A percentile compares a stretch with the other conserved stretches of the same genome.
Evolutionary conservation across 352 stramenopile species (phyloP).

Genomic region (Peronospora destructor): DNA sequence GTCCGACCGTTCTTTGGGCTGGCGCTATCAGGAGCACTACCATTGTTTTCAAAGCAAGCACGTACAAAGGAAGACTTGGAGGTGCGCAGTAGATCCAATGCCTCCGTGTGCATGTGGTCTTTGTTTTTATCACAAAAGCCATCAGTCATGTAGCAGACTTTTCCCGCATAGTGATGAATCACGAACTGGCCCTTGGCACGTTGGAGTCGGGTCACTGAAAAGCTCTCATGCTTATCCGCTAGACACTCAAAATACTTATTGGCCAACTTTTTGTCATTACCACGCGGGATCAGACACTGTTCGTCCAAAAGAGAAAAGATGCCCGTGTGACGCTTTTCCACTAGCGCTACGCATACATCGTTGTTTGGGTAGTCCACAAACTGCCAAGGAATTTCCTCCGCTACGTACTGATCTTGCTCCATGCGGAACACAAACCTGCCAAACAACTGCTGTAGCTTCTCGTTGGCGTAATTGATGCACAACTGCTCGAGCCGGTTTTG

Average conservation of each 20-base stretch:
- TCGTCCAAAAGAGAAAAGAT: constrained; percentile 83
- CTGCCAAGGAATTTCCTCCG: constrained; percentile 84
- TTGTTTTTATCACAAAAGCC: constrained; percentile 89
- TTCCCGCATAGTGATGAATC: constrained; percentile 81
- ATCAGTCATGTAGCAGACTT: constrained; percentile 73
- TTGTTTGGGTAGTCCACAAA: constrained; percentile 88
- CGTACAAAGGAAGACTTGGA: constrained; percentile 63
- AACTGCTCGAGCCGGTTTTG: constrained; percentile 89
- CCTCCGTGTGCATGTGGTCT: constrained; percentile 81
- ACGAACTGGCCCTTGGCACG: constrained; percentile 79
- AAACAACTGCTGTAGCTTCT: constrained; percentile 85
- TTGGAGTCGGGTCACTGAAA: constrained; percentile 65
- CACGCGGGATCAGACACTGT: constrained; percentile 75
- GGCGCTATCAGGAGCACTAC: constrained; percentile 11
- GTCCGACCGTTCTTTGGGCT: constrained; percentile 22
- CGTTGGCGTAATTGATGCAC: constrained; percentile 87
- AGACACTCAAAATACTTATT: constrained; percentile 79
- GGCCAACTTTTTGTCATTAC: constrained; percentile 76
- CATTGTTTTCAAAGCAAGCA: constrained; percentile 52
- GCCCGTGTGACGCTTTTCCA: constrained; percentile 69
- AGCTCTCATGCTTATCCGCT: constrained; percentile 48
- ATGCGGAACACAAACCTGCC: constrained; percentile 77
- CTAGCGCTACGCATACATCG: constrained; percentile 64
- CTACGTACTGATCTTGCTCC: constrained; percentile 80
- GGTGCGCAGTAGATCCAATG: constrained; percentile 60